Evolutionary conservation across 1,139 yeast species (phyloP).

Genomic region (Yamadazyma diddensiae): DNA sequence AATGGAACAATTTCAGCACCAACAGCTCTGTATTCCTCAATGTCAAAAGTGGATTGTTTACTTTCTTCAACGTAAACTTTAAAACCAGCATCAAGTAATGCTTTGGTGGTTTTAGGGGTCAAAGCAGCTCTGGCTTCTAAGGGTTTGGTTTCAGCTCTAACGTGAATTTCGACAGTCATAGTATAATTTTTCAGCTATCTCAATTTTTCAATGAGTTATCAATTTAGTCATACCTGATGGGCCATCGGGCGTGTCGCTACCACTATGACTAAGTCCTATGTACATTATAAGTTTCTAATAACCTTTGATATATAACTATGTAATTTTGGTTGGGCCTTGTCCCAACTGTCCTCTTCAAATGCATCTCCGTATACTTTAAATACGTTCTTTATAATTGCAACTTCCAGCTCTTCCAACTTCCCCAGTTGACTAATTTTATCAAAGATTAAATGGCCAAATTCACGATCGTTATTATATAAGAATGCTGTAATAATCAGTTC

Average conservation of each 20-base stretch:
- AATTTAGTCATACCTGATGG: not conserved
- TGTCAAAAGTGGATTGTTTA: conserved; percentile 73
- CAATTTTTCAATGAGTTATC: not conserved
- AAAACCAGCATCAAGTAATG: conserved; percentile 84
- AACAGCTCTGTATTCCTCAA: conserved; percentile 68
- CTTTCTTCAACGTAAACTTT: conserved; percentile 84
- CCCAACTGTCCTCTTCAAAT: conserved; percentile 34
- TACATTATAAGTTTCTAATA: conserved; percentile 10
- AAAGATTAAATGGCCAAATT: conserved; percentile 59
- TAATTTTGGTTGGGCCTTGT: conserved; percentile 23
- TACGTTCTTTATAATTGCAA: conserved; percentile 38
- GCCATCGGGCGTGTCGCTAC: no score
- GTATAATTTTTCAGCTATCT: no score
- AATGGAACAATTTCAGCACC: conserved; percentile 91
- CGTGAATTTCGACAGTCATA: conserved; percentile 40
- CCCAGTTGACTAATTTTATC: conserved; percentile 51
- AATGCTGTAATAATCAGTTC: conserved; percentile 52
- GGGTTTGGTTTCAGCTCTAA: conserved; percentile 97
- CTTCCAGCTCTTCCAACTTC: conserved; percentile 44
- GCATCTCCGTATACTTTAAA: conserved; percentile 61
- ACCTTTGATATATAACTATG: conserved; percentile 8
- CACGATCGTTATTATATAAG: conserved; percentile 53
- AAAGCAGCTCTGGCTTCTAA: conserved; percentile 96
- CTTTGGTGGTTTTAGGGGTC: conserved; percentile 87
- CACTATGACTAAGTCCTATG: no score